Evolutionary conservation across 345 rosid genomes (phyloP), one percentile per base, ranked within the genome.

Genomic region (Eucalyptus melliodora): DNA sequence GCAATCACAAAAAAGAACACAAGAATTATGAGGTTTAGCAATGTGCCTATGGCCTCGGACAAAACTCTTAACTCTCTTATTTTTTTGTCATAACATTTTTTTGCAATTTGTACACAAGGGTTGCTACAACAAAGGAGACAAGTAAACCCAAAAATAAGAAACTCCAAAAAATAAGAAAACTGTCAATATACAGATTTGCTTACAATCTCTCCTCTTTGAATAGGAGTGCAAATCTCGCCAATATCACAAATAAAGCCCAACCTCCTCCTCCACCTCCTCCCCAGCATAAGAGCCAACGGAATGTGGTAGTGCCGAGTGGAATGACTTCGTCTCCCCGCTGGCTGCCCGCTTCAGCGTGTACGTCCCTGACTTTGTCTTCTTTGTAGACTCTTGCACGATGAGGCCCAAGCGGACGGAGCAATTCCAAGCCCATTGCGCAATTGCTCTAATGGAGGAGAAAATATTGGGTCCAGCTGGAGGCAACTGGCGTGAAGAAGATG

Each of bases 251-350:
- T 51, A 17, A 51, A 9, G 23, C 56, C 56, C 56, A 51, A 51
- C 56, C 56, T 51, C 23, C 23, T 51, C 56, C 56, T 51, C 23
- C 23, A 51, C 56, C 23, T 56, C 62, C 30, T 56, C 30, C 99
- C 96, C 89, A 96, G 98, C 88, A 90, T 96, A 89, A 95, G 97
- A 53, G 98, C 97, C 93, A 94, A 97, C 91, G 97, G 97, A 88
- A 96, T 96, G 99, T 96, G 99, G 98, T 98, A 96, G 89, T 51
- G 56, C 23, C 56, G 4, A 17, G 23, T 94, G 96, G 95, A 91
- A 89, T 50, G 89, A 90, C 86, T 92, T 96, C 91, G 90, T 96
- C 86, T 92, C 96, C 50, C 93, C 91, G 2, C 91, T 95, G 34
- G 91, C 30, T 9, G 13, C 62, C 62, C 3, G 30, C 62, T 23